phyloP scores from a whole-genome alignment of 2,329 filamentous ascomycete genomes.

The Phaeomoniella chlamydospora region DNA sequence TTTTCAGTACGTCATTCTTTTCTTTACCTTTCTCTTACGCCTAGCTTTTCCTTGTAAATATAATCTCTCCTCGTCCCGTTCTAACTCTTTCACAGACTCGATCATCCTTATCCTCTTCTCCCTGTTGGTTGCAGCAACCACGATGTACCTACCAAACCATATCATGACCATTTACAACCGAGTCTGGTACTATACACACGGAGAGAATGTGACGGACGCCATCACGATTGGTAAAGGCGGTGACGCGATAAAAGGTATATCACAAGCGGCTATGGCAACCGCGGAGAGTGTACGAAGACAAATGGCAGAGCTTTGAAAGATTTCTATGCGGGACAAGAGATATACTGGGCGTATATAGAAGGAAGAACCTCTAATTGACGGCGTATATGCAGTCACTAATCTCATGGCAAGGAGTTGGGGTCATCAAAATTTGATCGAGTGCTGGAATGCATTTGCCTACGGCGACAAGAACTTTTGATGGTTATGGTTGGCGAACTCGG shows the following conservation, averaged over 20 bases:
- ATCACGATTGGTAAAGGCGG: neutral
- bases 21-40: too few relatives aligned
- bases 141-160: constrained; percentile 89
- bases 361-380: too few relatives aligned
- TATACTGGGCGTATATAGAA: too few relatives aligned
- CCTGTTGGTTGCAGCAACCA: constrained; percentile 72
- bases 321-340: too few relatives aligned
- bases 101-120: constrained; percentile 80
- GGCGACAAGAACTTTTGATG: too few relatives aligned
- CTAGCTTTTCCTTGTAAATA: too few relatives aligned
- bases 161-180: constrained; percentile 67
- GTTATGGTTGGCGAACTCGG: too few relatives aligned
- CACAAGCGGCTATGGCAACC: neutral
- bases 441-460: too few relatives aligned
- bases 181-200: constrained; percentile 88
- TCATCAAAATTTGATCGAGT: too few relatives aligned
- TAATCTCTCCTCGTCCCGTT: too few relatives aligned
- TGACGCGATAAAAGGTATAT: neutral
- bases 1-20: constrained; percentile 87
- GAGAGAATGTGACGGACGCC: constrained; percentile 35
- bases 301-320: constrained; percentile 1
- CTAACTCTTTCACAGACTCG: constrained; percentile 54
- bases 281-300: neutral
- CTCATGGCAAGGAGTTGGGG: too few relatives aligned
- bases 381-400: too few relatives aligned